A percentile compares a stretch with the other conserved stretches of the same genome.
Conservation (phyloP, 2,329 filamentous ascomycete species). For the Tolypocladium pustulatum region DNA sequence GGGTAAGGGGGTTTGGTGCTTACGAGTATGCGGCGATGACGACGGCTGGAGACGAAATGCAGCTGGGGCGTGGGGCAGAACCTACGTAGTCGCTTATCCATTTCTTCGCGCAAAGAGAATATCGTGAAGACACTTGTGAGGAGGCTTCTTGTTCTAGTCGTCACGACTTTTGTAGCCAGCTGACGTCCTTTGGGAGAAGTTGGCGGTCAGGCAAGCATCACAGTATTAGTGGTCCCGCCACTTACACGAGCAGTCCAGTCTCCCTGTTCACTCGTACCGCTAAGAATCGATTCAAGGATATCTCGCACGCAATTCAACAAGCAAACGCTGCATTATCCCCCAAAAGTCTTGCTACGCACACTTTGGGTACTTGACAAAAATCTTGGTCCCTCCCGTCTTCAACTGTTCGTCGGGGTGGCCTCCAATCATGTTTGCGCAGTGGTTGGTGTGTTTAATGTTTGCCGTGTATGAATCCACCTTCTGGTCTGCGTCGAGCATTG, state of each 20-base stretch:
- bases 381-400: constrained; percentile 9
- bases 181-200: background rate
- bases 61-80: no score
- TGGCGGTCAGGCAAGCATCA: no score
- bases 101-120: no score
- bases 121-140: background rate
- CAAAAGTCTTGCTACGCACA: constrained; percentile 7
- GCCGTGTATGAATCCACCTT: constrained; percentile 11
- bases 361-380: constrained; percentile 10
- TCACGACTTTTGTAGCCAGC: background rate
- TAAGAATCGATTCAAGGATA: no score
- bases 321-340: background rate
- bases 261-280: no score
- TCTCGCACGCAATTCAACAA: background rate
- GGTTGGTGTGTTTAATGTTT: constrained; percentile 10
- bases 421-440: constrained; percentile 11
- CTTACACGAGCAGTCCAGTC: background rate
- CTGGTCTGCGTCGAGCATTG: constrained; percentile 6
- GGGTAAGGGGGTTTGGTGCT: background rate
- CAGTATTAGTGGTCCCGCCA: background rate
- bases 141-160: background rate
- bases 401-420: constrained; percentile 3
- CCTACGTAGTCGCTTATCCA: no score
- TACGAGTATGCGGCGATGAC: no score
- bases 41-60: no score